Evolutionary conservation across 2,329 filamentous ascomycete species (phyloP), one percentile per base, ranked within the genome.

Genomic region (Fusarium circinatum): DNA sequence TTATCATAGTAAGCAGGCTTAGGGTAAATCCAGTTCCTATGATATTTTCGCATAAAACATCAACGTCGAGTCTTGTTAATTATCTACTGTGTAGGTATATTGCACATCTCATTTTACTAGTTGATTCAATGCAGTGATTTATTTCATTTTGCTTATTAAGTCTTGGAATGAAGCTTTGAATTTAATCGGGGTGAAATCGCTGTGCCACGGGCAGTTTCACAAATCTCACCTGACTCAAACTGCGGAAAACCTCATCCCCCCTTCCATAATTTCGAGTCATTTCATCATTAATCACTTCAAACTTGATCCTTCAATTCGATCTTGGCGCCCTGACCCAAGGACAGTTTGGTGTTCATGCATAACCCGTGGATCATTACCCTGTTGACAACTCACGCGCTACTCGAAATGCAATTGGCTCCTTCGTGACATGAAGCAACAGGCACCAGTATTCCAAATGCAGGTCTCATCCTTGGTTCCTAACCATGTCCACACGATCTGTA

Each of bases 161-260:
- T 34, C 14, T 0, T 36, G 0, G 0, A 18, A 0, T 36, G 8
- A 34, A 34, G 32, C 7, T 0, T 5, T 18, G 8, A 3, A 14
- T 18, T 3, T 3, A 10, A 8, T 2, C 5, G 4, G 17, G 8
- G 3, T 10, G 3, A 7, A 6, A 0, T 34, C 13, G 6, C 14
- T 34, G 14, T 34, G 14, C 32, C 3, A 8, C 0, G 32, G 32
- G 7, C 6, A 34, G 32, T 34, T 15, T 12, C 20, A n/a, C 6
- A 4, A 4, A 2, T 32, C 12, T 32, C 8, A 20, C 3, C 9
- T 26, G 12, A 20, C 12, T 52, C n/a, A 26, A 20, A 5, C 6
- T 20, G 4, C 4, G 10, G 4, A 3, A 20, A 6, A 15, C 3
- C 8, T 8, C 0, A 5, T 8, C 12, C 9, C 13, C 11, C 48